Evolutionary conservation across 805 yeast species (phyloP).

Genomic region (Lachancea dasiensis): DNA sequence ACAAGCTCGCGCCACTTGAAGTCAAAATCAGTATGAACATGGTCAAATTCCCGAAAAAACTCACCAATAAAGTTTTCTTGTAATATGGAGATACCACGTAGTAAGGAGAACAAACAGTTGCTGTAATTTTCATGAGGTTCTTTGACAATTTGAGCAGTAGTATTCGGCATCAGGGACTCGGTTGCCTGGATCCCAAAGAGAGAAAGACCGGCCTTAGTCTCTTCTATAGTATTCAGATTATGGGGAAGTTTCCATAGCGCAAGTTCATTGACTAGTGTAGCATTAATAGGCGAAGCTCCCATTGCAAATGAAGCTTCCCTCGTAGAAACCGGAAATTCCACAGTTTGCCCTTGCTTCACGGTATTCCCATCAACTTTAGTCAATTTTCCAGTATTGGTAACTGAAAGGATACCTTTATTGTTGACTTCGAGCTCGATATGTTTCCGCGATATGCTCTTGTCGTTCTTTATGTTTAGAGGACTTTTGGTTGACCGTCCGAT

Average conservation of each 20-base stretch:
- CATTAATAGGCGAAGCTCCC: slow-evolving; percentile 23
- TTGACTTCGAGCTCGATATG: slow-evolving; percentile 18
- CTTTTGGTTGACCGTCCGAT: slow-evolving; percentile 31
- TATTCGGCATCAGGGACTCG: slow-evolving; percentile 6
- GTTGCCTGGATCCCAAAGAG: slow-evolving; percentile 5
- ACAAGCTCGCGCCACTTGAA: slow-evolving; percentile 11
- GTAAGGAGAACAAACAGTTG: slow-evolving; percentile 14
- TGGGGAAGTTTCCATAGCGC: slow-evolving; percentile 18
- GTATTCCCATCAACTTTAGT: slow-evolving; percentile 20
- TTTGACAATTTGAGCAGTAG: slow-evolving; percentile 10
- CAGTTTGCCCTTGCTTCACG: slow-evolving; percentile 16
- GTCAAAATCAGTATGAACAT: slow-evolving; percentile 13
- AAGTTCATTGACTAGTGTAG: slow-evolving; percentile 13
- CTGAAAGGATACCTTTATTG: slow-evolving; percentile 1
- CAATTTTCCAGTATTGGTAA: slow-evolving; percentile 26
- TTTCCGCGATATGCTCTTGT: slow-evolving; percentile 31
- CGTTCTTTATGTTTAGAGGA: slow-evolving; percentile 25
- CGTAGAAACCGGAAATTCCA: slow-evolving; percentile 9
- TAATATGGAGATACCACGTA: slow-evolving; percentile 12
- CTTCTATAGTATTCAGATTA: not conserved
- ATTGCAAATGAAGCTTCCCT: slow-evolving; percentile 10
- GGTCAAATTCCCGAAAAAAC: slow-evolving; percentile 4
- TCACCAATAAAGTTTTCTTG: slow-evolving; percentile 4
- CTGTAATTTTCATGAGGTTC: slow-evolving; percentile 5
- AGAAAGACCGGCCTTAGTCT: not conserved